Evolutionary conservation across 176 grass and related monocot genomes (phyloP), one percentile per base, ranked within the genome.

Genomic region (Puya raimondii): DNA sequence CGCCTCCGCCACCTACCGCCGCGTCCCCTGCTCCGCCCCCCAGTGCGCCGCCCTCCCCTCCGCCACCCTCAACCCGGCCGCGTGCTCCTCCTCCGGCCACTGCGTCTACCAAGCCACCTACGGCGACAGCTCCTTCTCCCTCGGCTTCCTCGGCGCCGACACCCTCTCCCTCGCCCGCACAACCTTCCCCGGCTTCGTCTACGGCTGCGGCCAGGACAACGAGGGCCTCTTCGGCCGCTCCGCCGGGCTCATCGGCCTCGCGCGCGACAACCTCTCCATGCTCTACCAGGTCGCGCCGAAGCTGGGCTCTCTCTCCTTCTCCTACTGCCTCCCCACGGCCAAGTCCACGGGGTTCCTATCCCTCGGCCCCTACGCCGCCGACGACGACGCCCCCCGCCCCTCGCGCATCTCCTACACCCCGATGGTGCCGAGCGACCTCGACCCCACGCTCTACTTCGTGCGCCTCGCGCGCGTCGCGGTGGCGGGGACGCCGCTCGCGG

Each of bases 391-490:
- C n/a, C n/a, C n/a, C n/a, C n/a, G n/a, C n/a, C n/a, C n/a, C 25
- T 26, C 25, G 25, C 25, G 25, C 25, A 2, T 26, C 85, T 72
- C 88, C 25, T 96, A 86, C 88, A 91, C 92, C 54, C 85, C 88
- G 9, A 78, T 96, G 85, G 68, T 66, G 10, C 70, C 81, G 5
- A 91, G 80, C 85, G 72, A 80, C 0, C 79, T 91, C 9, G 85
- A 96, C 65, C 73, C 84, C 74, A 83, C 92, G 54, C 83, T 96
- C 74, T 96, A 91, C 80, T 96, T 96, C 83, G 67, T 96, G 72
- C 78, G 80, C 70, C 63, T 96, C 2, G 52, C 88, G 1, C 77
- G 86, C 69, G 89, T 96, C 23, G 74, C 81, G 0, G 92, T 91
- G 0, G 82, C 73, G 12, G 84, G 88, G 9, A 77, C 9, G 15